A percentile compares a stretch with the other conserved stretches of the same genome.
These are phyloP conservation scores for Leishmania amazonensis DNA, from an alignment of 208 protist species.

Conservation along the genomic window DNA sequence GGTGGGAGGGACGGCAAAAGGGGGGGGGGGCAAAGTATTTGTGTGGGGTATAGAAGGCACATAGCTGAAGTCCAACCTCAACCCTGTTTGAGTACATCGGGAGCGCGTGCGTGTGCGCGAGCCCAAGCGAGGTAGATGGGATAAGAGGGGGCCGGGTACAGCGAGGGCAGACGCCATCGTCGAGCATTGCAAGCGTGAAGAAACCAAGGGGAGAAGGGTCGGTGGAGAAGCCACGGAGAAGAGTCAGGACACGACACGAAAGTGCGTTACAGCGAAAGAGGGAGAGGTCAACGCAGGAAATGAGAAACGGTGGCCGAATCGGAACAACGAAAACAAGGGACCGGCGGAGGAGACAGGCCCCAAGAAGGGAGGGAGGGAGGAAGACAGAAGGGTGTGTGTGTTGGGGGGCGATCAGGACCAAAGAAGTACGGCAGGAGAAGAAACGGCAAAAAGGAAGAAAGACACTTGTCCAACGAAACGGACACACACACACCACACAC, in stretches of 20 bases:
- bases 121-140: neutral
- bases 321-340: neutral
- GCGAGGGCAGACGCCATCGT: neutral
- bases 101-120: neutral
- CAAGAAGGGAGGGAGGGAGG: too few relatives aligned
- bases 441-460: neutral
- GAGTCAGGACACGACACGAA: neutral
- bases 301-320: neutral
- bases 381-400: too few relatives aligned
- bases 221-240: neutral
- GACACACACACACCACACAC: neutral
- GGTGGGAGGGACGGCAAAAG: neutral
- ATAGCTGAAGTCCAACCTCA: neutral
- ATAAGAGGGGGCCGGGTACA: neutral
- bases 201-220: neutral
- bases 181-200: neutral
- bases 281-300: neutral
- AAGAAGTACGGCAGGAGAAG: neutral
- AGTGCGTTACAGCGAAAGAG: neutral
- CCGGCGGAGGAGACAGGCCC: neutral
- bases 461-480: too few relatives aligned
- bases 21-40: neutral
- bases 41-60: neutral
- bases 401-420: neutral
- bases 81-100: neutral